Conservation (phyloP, 2,329 filamentous ascomycete genomes). For the Xylariaceae sp. region DNA sequence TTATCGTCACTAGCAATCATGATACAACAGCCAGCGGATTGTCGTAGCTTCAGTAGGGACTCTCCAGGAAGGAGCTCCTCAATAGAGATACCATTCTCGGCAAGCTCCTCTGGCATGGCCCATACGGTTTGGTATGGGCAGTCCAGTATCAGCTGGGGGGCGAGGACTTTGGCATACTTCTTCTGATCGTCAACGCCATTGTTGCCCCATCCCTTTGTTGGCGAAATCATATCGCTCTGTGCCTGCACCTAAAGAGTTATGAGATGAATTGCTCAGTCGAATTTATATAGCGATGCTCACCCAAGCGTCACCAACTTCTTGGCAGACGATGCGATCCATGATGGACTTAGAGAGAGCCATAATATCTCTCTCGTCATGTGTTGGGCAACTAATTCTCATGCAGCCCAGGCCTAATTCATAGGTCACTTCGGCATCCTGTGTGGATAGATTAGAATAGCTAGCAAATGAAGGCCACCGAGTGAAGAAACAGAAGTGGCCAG, state of each 20-base stretch:
- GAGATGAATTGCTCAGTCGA: background rate
- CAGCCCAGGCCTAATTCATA: slow-evolving; percentile 4
- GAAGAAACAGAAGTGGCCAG: background rate
- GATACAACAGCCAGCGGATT: slow-evolving; percentile 18
- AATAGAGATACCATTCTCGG: slow-evolving; percentile 2
- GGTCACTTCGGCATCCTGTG: slow-evolving; percentile 9
- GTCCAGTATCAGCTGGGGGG: slow-evolving; percentile 22
- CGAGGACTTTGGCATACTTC: slow-evolving; percentile 8
- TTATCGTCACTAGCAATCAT: slow-evolving; percentile 16
- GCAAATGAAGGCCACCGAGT: background rate
- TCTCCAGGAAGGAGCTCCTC: slow-evolving; percentile 9
- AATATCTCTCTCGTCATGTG: slow-evolving; percentile 2
- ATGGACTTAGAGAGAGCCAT: slow-evolving; percentile 6
- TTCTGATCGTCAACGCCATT: background rate
- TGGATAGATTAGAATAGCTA: background rate
- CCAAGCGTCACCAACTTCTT: slow-evolving; percentile 2
- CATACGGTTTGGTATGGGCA: slow-evolving; percentile 14
- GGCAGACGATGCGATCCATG: slow-evolving; percentile 11
- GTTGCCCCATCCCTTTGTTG: background rate
- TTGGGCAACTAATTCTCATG: slow-evolving; percentile 3
- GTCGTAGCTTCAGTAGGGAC: slow-evolving; percentile 16
- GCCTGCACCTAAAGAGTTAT: slow-evolving; percentile 1
- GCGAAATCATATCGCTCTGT: slow-evolving; percentile 4
- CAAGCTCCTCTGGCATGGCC: slow-evolving; percentile 12
- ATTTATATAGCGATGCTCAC: slow-evolving; percentile 2